Evolutionary conservation across 345 rosid species (phyloP).

Genomic region (Citrus glauca): DNA sequence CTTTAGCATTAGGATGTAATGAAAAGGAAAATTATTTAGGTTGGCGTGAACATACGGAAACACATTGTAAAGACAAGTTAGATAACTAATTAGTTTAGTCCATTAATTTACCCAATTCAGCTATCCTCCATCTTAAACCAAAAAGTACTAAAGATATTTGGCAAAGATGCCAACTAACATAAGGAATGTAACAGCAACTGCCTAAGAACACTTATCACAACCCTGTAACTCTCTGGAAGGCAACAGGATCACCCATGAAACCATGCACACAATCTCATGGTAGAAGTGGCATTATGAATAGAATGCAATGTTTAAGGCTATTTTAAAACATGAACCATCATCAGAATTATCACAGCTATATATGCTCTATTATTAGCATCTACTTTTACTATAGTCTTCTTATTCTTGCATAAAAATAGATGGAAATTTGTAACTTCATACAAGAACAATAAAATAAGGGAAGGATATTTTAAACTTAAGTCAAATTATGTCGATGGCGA

Average conservation of each 20-base stretch:
- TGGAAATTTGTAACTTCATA: background rate
- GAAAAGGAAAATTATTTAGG: too few relatives aligned
- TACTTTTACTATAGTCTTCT: background rate
- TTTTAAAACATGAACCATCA: background rate
- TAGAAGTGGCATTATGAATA: background rate
- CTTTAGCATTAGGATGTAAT: too few relatives aligned
- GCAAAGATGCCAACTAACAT: background rate
- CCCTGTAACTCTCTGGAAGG: background rate
- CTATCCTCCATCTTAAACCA: background rate
- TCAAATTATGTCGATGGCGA: background rate
- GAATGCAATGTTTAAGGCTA: background rate
- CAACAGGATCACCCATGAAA: background rate
- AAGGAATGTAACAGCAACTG: background rate
- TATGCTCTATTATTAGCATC: background rate
- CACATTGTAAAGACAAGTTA: too few relatives aligned
- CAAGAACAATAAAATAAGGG: background rate
- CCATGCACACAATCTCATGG: background rate
- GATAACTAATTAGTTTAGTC: too few relatives aligned
- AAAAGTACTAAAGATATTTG: background rate
- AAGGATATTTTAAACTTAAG: background rate
- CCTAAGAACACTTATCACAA: background rate
- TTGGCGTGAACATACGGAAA: too few relatives aligned
- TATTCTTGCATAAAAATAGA: background rate
- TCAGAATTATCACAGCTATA: background rate
- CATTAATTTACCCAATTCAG: background rate